Percentiles rank a stretch among this genome's conserved stretches.
These are phyloP conservation scores for Moniliophthora roreri DNA, from an alignment of 1,284 basidiomycete genomes.

Conservation along the genomic window DNA sequence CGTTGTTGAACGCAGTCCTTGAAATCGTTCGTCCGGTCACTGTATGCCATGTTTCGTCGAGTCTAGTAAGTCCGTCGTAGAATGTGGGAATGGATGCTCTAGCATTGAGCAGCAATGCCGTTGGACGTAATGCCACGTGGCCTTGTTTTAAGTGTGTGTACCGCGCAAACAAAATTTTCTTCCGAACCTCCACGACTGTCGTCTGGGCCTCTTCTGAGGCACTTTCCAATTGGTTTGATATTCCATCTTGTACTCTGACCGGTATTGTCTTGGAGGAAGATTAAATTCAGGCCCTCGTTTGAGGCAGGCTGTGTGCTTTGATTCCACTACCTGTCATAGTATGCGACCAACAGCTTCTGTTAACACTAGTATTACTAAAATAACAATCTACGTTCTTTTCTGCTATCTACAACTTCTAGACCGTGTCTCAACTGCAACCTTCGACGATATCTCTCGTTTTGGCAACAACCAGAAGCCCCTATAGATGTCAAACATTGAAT, in stretches of 20 bases:
- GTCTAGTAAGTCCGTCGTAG: neutral
- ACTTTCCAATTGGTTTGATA: neutral
- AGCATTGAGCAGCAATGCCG: neutral
- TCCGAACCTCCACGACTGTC: neutral
- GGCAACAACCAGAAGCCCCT: slow-evolving; percentile 52
- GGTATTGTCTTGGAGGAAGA: slow-evolving; percentile 18
- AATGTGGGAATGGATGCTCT: neutral
- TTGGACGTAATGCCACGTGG: slow-evolving; percentile 3
- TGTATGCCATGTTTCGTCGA: slow-evolving; percentile 42
- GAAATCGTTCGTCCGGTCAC: slow-evolving; percentile 63
- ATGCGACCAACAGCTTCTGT: slow-evolving; percentile 53
- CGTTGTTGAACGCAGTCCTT: slow-evolving; percentile 46
- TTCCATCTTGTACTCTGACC: neutral
- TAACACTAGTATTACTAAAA: neutral
- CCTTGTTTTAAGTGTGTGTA: neutral
- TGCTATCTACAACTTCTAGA: neutral
- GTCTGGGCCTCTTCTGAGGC: neutral
- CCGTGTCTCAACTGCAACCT: slow-evolving; percentile 37
- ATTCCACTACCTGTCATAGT: slow-evolving; percentile 69
- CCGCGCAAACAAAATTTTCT: neutral
- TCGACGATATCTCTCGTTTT: slow-evolving; percentile 52
- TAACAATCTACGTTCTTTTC: neutral
- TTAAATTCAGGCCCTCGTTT: slow-evolving; percentile 57
- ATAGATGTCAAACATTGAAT: slow-evolving; percentile 8
- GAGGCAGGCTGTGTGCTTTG: slow-evolving; percentile 56